Base-by-base conservation (phyloP, 139 green algal species). In the Monoraphidium neglectum region DNA sequence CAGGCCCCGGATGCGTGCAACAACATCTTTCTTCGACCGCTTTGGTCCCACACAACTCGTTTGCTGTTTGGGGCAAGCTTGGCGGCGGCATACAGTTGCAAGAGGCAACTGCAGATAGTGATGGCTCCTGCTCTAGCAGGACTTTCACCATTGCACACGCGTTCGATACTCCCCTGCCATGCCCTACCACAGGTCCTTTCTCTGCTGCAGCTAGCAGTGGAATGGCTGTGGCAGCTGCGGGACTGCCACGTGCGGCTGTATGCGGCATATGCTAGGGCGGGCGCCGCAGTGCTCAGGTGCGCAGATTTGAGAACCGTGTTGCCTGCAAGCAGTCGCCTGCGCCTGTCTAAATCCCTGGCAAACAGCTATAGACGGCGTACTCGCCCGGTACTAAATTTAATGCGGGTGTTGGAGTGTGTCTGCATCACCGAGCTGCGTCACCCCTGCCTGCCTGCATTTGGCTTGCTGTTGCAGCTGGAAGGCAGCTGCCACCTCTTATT, bases 191-290 rank as follows among this genome's bases (percentile, higher is more conserved):
- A 24, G 47, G 47, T 15, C 13, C 47, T 12, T 56, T 12, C 47
- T 4, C 54, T 61, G 54, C 54, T 61, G 54, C 54, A 61, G 33
- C 60, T 77, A 32, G 46, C 72, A 36, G 72, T 77, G 30, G 72
- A 77, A 59, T 60, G 68, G 38, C 60, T 77, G 21, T 77, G 72
- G 72, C 59, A 70, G 59, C 59, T 70, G 72, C 57, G 72, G 4
- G 59, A 77, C 30, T 56, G 57, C 40, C 72, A 77, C 59, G 72
- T 60, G 2, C 67, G 43, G 43, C 60, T 77, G 3, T 70, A 65
- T 30, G 37, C 72, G 43, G 72, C 72, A 38, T 70, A 77, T 18
- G 32, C 26, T 3, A 18, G 4, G 3, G 72, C 72, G 4, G n/a
- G 21, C 1, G 37, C 21, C 33, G 60, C 72, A 70, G 72, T 59